Evolutionary conservation across 208 protist genomes (phyloP).

Genomic region (Histomonas meleagridis): DNA sequence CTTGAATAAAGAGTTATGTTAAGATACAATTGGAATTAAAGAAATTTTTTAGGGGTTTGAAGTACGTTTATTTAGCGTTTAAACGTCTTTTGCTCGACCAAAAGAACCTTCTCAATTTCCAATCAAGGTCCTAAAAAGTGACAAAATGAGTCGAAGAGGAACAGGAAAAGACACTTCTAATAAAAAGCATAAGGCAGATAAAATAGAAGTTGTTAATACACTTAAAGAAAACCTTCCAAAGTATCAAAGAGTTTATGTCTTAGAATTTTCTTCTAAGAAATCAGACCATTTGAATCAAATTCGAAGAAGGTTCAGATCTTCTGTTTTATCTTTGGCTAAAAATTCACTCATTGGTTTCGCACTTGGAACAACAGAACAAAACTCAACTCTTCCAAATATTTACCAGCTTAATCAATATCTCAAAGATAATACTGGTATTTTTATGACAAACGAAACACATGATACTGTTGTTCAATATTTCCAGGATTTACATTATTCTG

Average conservation of each 20-base stretch:
- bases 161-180: not conserved
- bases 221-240: not conserved
- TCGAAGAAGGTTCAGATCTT: not conserved
- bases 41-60: too few species aligned
- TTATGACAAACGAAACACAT: not conserved
- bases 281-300: not conserved
- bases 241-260: not conserved
- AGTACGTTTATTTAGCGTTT: too few species aligned
- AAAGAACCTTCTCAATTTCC: too few species aligned
- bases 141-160: not conserved
- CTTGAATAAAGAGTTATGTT: too few species aligned
- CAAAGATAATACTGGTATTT: not conserved
- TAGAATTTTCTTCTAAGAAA: not conserved
- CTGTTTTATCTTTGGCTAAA: not conserved
- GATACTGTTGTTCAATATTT: not conserved
- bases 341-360: not conserved
- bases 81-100: too few species aligned
- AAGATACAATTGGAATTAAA: too few species aligned
- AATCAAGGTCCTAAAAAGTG: not conserved
- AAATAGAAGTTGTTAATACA: not conserved
- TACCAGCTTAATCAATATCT: not conserved
- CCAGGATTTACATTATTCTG: not conserved
- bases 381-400: not conserved
- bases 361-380: slow-evolving; percentile 25
- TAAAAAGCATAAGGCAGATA: slow-evolving; percentile 26